These are phyloP conservation scores for Cladosporium sp. DNA, from an alignment of 2,329 filamentous ascomycete species.

Conservation along the genomic window DNA sequence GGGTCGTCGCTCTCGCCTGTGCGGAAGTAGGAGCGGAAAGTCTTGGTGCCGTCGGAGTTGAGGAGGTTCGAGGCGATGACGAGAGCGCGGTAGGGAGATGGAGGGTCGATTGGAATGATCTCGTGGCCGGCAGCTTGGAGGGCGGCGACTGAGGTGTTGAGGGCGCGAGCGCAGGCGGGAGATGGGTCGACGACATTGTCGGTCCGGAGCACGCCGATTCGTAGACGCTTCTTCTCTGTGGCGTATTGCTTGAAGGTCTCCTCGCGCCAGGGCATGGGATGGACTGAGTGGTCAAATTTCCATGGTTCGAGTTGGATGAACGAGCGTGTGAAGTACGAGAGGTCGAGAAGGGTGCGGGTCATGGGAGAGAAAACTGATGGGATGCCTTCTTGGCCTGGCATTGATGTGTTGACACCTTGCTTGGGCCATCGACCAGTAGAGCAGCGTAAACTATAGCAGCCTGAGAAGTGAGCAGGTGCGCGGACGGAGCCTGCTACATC, in stretches of 20 bases:
- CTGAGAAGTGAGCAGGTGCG: conserved; percentile 81
- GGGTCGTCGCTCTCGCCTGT: conserved; percentile 74
- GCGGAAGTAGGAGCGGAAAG: conserved; percentile 72
- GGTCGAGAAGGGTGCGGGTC: conserved; percentile 77
- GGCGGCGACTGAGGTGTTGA: conserved; percentile 66
- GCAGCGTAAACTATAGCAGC: conserved; percentile 81
- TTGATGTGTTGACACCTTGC: conserved; percentile 75
- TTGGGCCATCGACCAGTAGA: conserved; percentile 90
- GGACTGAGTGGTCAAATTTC: conserved; percentile 81
- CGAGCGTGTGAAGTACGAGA: conserved; percentile 76
- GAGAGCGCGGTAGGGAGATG: conserved; percentile 66
- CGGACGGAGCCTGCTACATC: conserved; percentile 89
- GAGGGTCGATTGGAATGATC: conserved; percentile 55
- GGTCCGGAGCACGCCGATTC: conserved; percentile 71
- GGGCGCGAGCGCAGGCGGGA: conserved; percentile 74
- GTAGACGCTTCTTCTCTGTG: conserved; percentile 58
- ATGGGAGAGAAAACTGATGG: conserved; percentile 89
- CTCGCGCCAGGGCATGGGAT: conserved; percentile 75
- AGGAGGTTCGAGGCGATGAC: conserved; percentile 74
- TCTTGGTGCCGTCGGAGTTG: conserved; percentile 77
- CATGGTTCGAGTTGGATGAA: conserved; percentile 80
- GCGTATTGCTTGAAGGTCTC: conserved; percentile 60
- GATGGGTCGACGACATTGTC: conserved; percentile 75
- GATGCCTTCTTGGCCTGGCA: conserved; percentile 89
- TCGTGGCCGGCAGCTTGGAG: conserved; percentile 71